phyloP scores from a whole-genome alignment of 2,329 filamentous ascomycete species.

The Eutypella sp. region DNA sequence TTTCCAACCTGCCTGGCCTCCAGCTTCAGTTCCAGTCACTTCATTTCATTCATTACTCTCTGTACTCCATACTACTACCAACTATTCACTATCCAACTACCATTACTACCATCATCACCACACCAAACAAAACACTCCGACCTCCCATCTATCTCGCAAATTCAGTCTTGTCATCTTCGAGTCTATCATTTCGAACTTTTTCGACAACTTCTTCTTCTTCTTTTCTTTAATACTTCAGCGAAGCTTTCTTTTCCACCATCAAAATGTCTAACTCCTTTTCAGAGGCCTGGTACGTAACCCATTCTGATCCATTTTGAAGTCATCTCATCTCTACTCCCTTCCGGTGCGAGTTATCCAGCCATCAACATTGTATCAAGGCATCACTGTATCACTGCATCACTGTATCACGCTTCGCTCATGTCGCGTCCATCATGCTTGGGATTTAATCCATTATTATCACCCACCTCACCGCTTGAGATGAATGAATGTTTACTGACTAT shows the following conservation, averaged over 20 bases:
- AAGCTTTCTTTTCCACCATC: conserved; percentile 11
- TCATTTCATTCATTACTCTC: too few relatives aligned
- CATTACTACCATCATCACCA: conserved; percentile 16
- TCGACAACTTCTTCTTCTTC: conserved; percentile 4
- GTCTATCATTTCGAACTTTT: conserved; percentile 7
- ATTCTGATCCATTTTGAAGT: too few relatives aligned
- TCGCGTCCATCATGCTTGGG: not conserved
- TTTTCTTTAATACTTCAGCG: conserved; percentile 7
- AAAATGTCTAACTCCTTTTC: conserved; percentile 24
- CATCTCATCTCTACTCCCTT: conserved; percentile 8
- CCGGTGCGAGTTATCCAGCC: too few relatives aligned
- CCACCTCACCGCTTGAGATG: too few relatives aligned
- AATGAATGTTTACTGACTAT: conserved; percentile 22
- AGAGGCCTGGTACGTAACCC: conserved; percentile 32
- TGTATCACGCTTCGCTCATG: too few relatives aligned
- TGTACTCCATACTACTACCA: too few relatives aligned
- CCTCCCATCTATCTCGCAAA: conserved; percentile 5
- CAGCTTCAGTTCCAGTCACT: too few relatives aligned
- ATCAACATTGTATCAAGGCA: too few relatives aligned
- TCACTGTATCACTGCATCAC: too few relatives aligned
- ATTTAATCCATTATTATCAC: too few relatives aligned
- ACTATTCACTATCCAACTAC: conserved; percentile 9
- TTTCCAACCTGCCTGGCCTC: not conserved
- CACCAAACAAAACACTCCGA: conserved; percentile 15
- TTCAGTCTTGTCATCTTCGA: conserved; percentile 6